These are phyloP conservation scores for Sarocladium oryzae DNA, from an alignment of 2,329 filamentous ascomycete genomes.

Conservation along the genomic window DNA sequence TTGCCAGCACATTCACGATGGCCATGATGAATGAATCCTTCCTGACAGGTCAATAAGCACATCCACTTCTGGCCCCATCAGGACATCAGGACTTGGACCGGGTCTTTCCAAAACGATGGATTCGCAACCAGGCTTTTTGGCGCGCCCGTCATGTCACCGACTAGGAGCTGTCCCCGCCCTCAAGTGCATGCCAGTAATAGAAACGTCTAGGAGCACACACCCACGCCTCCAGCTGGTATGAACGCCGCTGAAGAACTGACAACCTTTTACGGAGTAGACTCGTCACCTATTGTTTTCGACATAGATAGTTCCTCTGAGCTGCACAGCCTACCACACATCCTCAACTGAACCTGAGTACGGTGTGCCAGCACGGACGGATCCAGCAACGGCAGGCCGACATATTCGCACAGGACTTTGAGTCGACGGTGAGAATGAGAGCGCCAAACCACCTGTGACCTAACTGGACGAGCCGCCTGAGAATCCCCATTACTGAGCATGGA, in stretches of 20 bases:
- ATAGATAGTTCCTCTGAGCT: not conserved
- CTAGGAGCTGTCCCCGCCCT: not conserved
- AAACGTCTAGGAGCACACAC: not conserved
- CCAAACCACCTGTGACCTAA: not conserved
- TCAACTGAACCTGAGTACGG: slow-evolving; percentile 5
- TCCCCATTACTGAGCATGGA: not conserved
- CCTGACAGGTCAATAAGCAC: no score
- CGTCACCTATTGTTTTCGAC: not conserved
- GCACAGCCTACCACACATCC: not conserved
- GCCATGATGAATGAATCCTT: not conserved
- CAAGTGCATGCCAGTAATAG: not conserved
- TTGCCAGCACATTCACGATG: no score
- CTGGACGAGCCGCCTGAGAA: not conserved
- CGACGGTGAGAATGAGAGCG: not conserved
- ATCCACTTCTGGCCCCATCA: not conserved
- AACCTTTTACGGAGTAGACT: not conserved
- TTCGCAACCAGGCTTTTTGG: not conserved
- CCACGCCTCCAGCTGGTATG: not conserved
- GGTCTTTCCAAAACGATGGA: no score
- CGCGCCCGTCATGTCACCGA: not conserved
- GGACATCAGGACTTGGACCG: no score
- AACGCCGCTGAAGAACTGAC: not conserved
- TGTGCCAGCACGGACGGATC: not conserved
- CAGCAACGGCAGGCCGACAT: no score
- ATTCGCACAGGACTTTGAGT: no score